phyloP scores from a whole-genome alignment of 371 early-diverging fungal genomes.

The Apophysomyces sp. region DNA sequence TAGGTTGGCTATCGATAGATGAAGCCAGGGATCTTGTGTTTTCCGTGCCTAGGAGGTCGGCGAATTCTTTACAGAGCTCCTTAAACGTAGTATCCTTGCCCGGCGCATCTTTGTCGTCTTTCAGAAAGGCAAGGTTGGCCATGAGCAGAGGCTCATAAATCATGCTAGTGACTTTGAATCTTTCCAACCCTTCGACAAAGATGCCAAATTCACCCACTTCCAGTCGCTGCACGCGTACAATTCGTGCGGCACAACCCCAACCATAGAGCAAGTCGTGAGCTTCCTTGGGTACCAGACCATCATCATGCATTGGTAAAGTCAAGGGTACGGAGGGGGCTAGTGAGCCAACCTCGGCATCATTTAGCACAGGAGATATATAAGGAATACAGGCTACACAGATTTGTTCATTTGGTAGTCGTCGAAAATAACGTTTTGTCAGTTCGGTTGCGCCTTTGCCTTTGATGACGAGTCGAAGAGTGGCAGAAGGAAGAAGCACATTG shows the following conservation, averaged over 20 bases:
- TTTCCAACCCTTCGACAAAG: constrained; percentile 38
- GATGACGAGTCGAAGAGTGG: constrained; percentile 28
- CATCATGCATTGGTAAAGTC: background rate
- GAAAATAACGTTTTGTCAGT: constrained; percentile 27
- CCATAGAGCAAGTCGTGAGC: constrained; percentile 26
- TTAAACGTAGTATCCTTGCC: constrained; percentile 62
- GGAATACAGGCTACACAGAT: constrained; percentile 44
- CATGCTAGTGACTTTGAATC: constrained; percentile 30
- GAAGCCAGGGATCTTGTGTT: constrained; percentile 28
- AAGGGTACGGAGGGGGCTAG: background rate
- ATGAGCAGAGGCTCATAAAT: constrained; percentile 4
- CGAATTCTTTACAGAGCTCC: constrained; percentile 58
- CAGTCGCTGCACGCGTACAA: constrained; percentile 36
- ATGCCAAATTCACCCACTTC: constrained; percentile 39
- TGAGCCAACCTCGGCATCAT: background rate
- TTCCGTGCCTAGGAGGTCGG: background rate
- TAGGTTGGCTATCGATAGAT: constrained; percentile 63
- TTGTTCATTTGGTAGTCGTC: constrained; percentile 22
- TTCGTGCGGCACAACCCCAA: constrained; percentile 47
- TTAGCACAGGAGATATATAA: background rate
- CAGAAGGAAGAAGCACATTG: constrained; percentile 38
- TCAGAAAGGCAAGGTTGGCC: background rate
- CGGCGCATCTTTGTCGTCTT: constrained; percentile 31
- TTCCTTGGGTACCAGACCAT: constrained; percentile 10
- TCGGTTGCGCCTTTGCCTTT: constrained; percentile 35